Base-by-base conservation (phyloP, 768 basidiomycete genomes). In the Amanita inopinata region DNA sequence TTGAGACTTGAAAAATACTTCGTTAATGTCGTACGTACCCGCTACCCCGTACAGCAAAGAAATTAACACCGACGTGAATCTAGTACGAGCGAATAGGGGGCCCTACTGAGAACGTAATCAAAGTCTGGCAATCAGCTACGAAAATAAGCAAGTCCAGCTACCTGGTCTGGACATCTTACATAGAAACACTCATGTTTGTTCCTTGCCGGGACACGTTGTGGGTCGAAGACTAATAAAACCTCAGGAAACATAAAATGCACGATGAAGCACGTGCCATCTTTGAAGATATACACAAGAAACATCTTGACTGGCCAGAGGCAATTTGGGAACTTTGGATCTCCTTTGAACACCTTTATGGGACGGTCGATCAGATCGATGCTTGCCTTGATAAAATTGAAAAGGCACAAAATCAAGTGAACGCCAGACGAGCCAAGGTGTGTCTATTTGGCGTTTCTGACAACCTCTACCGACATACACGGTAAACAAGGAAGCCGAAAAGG, bases 241-340 rank as follows among this genome's bases (percentile, higher is more conserved):
- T 33, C 50, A 79, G 78, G 50, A 74, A 74, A 56, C 61, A 70
- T 25, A 67, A 71, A 45, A 65, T 64, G 49, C 63, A 76, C 39
- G 70, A 77, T 11, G 63, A 73, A 34, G 84, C 83, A 2, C 77
- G 90, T 30, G 64, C 70, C 17, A 63, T 77, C 5, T 94, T 88
- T 57, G 60, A 65, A 31, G 77, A 80, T 46, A 66, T 85, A 3
- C 73, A 78, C 20, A 65, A 68, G 33, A 84, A 83, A 56, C 76
- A 81, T 38, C 52, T 98, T 28, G 94, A 99, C 60, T 98, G 92
- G 83, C 92, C 96, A 0, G 94, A 99, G 59, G 84, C 82, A 7
- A 65, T 98, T 5, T 94, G 88, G 80, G 88, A 92, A 43, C 82
- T 86, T 1, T 94, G 89, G 86, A 54, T 81, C 12, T 62, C 71